Evolutionary conservation across 2,329 filamentous ascomycete species (phyloP).

Genomic region (Massarina eburnea): DNA sequence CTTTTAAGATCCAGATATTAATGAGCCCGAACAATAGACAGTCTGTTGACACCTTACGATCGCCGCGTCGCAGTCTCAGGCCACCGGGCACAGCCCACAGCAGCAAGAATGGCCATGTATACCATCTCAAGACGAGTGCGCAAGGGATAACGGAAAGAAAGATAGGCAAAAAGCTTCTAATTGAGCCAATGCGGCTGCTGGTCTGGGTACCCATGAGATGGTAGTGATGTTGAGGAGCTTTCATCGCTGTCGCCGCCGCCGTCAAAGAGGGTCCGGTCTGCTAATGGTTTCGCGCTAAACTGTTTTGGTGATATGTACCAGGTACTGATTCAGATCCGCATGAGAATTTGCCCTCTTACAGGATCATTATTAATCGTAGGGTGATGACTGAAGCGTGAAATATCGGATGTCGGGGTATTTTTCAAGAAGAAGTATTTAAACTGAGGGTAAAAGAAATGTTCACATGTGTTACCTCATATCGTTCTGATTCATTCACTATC

Average conservation of each 20-base stretch:
- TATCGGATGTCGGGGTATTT: too few relatives aligned
- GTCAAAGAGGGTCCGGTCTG: conserved; percentile 1
- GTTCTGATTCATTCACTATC: too few relatives aligned
- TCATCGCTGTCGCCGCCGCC: conserved; percentile 9
- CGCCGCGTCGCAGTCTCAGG: conserved; percentile 17
- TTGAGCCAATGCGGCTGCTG: conserved; percentile 12
- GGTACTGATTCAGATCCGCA: too few relatives aligned
- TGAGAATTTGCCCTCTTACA: too few relatives aligned
- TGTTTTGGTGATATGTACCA: background rate
- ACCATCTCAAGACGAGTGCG: conserved; percentile 6
- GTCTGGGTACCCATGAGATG: conserved; percentile 15
- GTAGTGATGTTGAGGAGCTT: conserved; percentile 8
- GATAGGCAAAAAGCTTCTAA: conserved; percentile 5
- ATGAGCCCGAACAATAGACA: conserved; percentile 17
- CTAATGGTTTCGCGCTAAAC: background rate
- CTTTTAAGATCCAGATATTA: conserved; percentile 10
- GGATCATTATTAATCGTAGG: too few relatives aligned
- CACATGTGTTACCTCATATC: too few relatives aligned
- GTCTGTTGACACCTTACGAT: conserved; percentile 24
- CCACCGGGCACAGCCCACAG: conserved; percentile 21
- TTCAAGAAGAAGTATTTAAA: too few relatives aligned
- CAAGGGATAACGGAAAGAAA: conserved; percentile 7
- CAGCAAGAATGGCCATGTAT: conserved; percentile 19
- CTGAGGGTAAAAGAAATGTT: too few relatives aligned
- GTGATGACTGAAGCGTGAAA: too few relatives aligned